Evolutionary conservation across 129 eudicot genomes (phyloP), one percentile per base, ranked within the genome.

Genomic region (Artemisia tridentata): DNA sequence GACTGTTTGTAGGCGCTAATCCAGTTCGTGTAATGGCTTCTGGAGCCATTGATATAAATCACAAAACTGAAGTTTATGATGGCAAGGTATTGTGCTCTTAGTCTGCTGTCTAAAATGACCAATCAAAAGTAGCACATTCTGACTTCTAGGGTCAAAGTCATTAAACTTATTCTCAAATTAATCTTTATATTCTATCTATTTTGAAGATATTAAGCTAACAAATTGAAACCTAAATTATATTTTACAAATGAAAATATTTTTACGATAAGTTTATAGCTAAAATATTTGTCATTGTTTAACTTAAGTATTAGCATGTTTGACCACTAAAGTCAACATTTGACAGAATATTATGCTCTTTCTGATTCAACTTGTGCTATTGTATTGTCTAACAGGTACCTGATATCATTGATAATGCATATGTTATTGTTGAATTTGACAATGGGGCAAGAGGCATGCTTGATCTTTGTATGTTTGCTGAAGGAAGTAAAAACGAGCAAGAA

Each of bases 401-500:
- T 80, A 95, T 95, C 6, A 90, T 95, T 9, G 99, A 95, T 61
- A 95, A 95, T 75, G 99, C 99, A 34, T 95, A 95, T 78, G 99
- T 95, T 31, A 95, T 95, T 13, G 97, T 95, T 27, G 99, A 95
- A 74, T 95, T 95, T 34, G 96, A 95, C 14, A 95, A 95, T 49
- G 97, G 99, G 46, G 72, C 96, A 1, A 82, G 99, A 60, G 99
- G 97, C 56, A 80, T 95, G 91, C 96, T 95, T 31, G 99, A 95
- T 79, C 96, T 95, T 52, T 95, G 97, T 76, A 95, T 95, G 99
- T 95, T 95, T 79, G 99, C 99, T 3, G 99, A 95, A 84, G 99
- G 99, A 65, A 95, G 97, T 84, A 90, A 86, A 93, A 95, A 95
- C 49, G 91, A 95, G 73, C 99, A 95, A 84, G 99, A 95, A 88